These are phyloP conservation scores for Vickermania ingenoplastis DNA, from an alignment of 208 protist species.

Conservation along the genomic window DNA sequence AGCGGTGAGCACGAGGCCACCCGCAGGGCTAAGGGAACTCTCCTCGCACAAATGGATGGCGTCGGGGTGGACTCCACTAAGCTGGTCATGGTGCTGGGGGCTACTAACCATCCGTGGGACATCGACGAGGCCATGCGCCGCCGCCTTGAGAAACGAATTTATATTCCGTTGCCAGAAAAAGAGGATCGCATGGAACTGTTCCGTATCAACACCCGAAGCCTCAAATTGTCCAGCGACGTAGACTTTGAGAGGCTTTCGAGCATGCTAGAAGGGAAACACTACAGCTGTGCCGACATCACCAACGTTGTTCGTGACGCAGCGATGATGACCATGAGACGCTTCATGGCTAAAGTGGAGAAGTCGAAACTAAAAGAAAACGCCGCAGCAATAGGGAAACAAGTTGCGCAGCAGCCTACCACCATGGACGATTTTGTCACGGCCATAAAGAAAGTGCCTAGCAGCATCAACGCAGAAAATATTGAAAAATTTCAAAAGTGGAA, in stretches of 20 bases:
- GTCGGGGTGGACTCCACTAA: constrained; percentile 65
- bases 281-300: constrained; percentile 88
- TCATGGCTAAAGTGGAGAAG: constrained; percentile 75
- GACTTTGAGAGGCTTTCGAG: constrained; percentile 67
- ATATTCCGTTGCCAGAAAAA: constrained; percentile 82
- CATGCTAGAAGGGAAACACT: constrained; percentile 73
- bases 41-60: constrained; percentile 97
- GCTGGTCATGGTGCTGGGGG: constrained; percentile 89
- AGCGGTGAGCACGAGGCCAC: constrained; percentile 85
- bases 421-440: constrained; percentile 81
- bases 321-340: constrained; percentile 90
- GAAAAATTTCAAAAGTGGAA: constrained; percentile 86
- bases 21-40: constrained; percentile 98
- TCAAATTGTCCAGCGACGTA: constrained; percentile 65
- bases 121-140: constrained; percentile 91
- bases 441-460: constrained; percentile 78
- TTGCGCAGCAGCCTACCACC: constrained; percentile 73
- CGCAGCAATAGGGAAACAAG: constrained; percentile 65
- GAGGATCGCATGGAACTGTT: constrained; percentile 75
- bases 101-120: constrained; percentile 90
- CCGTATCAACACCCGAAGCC: constrained; percentile 62
- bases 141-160: constrained; percentile 89
- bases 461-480: constrained; percentile 76
- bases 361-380: constrained; percentile 54
- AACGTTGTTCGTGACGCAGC: constrained; percentile 86